Conservation (phyloP, 2,329 filamentous ascomycete genomes). For the Eutypa lata region DNA sequence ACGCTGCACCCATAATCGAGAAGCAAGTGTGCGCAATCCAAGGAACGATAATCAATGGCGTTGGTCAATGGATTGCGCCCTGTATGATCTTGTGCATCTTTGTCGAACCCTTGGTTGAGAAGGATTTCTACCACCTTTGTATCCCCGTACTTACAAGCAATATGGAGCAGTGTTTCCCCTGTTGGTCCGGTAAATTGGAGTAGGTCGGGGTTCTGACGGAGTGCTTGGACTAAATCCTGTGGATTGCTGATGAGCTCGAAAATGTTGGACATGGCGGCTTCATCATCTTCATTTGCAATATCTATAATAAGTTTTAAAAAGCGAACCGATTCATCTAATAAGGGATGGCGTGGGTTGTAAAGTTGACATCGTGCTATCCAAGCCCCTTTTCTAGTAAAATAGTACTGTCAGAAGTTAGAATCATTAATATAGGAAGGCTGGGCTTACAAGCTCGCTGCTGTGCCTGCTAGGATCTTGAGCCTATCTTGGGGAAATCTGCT, state of each 20-base stretch:
- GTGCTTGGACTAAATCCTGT: neutral
- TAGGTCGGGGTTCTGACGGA: neutral
- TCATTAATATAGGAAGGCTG: neutral
- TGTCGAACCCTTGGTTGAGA: neutral
- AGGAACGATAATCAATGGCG: neutral
- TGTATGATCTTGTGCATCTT: neutral
- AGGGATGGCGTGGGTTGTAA: neutral
- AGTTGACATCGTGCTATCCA: neutral
- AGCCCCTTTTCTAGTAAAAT: neutral
- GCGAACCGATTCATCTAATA: neutral
- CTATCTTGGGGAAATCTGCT: neutral
- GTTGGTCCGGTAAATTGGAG: neutral
- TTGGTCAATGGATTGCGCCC: neutral
- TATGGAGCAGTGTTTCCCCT: constrained; percentile 5
- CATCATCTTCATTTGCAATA: neutral
- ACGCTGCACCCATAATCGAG: neutral
- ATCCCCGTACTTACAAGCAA: neutral
- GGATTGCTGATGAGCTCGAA: neutral
- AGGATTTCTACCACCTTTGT: neutral
- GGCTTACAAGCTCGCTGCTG: neutral
- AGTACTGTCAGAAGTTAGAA: neutral
- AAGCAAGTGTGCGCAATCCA: constrained; percentile 4
- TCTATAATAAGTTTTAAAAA: neutral
- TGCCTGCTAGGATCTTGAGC: neutral
- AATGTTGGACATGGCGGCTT: neutral